These are phyloP conservation scores for Aspergillus fumigatiaffinis DNA, from an alignment of 2,329 filamentous ascomycete species.

Conservation along the genomic window DNA sequence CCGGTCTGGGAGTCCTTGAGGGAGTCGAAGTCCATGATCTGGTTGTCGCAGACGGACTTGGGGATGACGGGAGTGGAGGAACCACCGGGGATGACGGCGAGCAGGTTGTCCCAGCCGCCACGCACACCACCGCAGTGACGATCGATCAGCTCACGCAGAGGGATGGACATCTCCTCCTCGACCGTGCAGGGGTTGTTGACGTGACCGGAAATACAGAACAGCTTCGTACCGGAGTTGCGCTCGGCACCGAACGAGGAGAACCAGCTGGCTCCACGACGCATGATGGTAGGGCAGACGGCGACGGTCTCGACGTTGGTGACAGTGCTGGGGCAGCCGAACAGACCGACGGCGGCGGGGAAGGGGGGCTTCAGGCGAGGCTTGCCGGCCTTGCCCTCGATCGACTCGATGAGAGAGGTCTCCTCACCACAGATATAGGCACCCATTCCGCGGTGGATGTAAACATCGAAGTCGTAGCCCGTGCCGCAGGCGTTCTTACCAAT, in stretches of 20 bases:
- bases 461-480: constrained; percentile 95
- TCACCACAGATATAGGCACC: constrained; percentile 98
- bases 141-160: constrained; percentile 91
- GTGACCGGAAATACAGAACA: constrained; percentile 96
- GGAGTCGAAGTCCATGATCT: constrained; percentile 98
- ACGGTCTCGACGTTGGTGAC: constrained; percentile 98
- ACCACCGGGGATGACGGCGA: constrained; percentile 91
- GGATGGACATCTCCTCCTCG: constrained; percentile 99
- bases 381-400: constrained; percentile 95
- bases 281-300: constrained; percentile 92
- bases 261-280: constrained; percentile 86
- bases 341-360: constrained; percentile 93
- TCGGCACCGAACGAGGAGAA: constrained; percentile 93
- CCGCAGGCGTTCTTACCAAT: constrained; percentile 98
- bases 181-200: constrained; percentile 98
- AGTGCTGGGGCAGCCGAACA: constrained; percentile 96
- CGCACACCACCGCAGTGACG: constrained; percentile 96
- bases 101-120: constrained; percentile 96
- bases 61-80: constrained; percentile 95
- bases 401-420: constrained; percentile 97
- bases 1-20: constrained; percentile 97
- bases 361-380: constrained; percentile 98
- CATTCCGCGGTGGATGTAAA: constrained; percentile 93
- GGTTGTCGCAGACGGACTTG: constrained; percentile 83
- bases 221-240: constrained; percentile 94